These are phyloP conservation scores for Baorangia bicolor DNA, from an alignment of 768 basidiomycete species.

Conservation along the genomic window DNA sequence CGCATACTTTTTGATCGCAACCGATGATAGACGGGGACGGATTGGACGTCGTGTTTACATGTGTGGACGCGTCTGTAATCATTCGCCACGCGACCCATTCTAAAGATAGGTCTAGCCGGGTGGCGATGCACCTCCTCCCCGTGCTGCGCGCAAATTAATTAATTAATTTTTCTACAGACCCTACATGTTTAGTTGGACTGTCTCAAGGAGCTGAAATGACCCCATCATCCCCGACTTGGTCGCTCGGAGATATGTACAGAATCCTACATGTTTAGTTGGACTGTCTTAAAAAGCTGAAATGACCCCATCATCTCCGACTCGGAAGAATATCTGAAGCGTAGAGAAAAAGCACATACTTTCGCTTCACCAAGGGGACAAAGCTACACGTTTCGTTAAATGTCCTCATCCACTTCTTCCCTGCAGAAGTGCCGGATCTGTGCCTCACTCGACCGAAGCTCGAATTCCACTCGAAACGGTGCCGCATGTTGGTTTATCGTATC, in stretches of 20 bases:
- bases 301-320: no score
- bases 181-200: no score
- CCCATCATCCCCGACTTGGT: no score
- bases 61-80: neutral
- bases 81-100: neutral
- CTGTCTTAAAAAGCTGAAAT: no score
- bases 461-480: neutral
- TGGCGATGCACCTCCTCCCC: no score
- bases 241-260: no score
- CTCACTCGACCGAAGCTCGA: neutral
- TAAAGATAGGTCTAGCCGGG: no score
- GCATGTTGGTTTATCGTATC: neutral
- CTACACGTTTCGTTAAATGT: neutral
- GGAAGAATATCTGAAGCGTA: neutral
- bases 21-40: no score
- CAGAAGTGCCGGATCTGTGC: constrained; percentile 2
- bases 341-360: neutral
- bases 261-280: no score
- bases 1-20: neutral
- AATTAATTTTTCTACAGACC: no score
- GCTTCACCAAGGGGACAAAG: neutral
- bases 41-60: neutral
- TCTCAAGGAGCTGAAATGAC: no score
- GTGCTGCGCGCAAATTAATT: no score
- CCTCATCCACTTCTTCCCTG: neutral